Conservation (phyloP, 2,329 filamentous ascomycete species). For the Fusarium sp. region DNA sequence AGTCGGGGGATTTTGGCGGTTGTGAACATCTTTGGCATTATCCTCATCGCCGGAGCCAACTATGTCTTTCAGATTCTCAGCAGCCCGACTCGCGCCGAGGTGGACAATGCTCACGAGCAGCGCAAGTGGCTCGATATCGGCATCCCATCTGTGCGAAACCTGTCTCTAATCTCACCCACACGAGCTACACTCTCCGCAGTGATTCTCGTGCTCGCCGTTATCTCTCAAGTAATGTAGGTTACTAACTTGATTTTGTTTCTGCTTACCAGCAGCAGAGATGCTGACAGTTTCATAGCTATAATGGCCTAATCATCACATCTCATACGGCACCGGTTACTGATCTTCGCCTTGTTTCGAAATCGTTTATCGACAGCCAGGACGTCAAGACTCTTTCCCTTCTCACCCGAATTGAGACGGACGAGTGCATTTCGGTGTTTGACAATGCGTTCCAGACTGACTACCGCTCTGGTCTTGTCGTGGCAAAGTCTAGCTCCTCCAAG, state of each 20-base stretch:
- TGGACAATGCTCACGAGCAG: slow-evolving; percentile 59
- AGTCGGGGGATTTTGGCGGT: slow-evolving; percentile 57
- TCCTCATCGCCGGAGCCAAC: slow-evolving; percentile 62
- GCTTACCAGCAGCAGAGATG: not conserved
- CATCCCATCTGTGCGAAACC: slow-evolving; percentile 64
- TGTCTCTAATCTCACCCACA: slow-evolving; percentile 56
- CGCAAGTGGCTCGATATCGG: slow-evolving; percentile 66
- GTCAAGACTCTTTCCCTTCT: not conserved
- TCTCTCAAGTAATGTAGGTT: slow-evolving; percentile 63
- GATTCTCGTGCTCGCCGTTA: slow-evolving; percentile 56
- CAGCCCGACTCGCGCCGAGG: slow-evolving; percentile 64
- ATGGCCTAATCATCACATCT: slow-evolving; percentile 61
- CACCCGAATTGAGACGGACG: slow-evolving; percentile 5
- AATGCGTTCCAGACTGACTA: slow-evolving; percentile 25
- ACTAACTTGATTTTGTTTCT: not conserved
- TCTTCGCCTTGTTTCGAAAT: slow-evolving; percentile 30
- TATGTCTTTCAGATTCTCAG: slow-evolving; percentile 66
- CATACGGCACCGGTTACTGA: slow-evolving; percentile 38
- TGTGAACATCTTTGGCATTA: slow-evolving; percentile 58
- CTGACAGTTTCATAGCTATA: slow-evolving; percentile 56
- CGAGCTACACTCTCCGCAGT: slow-evolving; percentile 54
- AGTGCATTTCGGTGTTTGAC: slow-evolving; percentile 27
- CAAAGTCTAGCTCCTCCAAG: slow-evolving; percentile 40
- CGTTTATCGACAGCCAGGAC: slow-evolving; percentile 15
- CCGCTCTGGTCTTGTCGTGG: slow-evolving; percentile 20